These are phyloP conservation scores for Suaeda aralocaspica DNA, from an alignment of 148 eudicot species.

Conservation along the genomic window DNA sequence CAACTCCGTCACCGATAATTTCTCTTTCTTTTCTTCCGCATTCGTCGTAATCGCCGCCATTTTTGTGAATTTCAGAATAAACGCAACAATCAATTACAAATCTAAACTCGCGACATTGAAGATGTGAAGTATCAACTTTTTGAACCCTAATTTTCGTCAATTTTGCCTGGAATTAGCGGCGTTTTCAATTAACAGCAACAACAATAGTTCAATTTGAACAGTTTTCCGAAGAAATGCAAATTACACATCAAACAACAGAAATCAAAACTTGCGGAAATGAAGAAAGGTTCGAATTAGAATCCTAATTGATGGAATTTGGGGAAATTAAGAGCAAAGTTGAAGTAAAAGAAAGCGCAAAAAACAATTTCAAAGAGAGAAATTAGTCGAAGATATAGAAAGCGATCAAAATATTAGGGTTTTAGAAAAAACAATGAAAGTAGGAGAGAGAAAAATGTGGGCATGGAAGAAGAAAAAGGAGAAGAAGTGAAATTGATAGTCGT, in stretches of 20 bases:
- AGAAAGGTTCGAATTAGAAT: background rate
- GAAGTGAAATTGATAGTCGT: background rate
- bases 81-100: background rate
- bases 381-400: background rate
- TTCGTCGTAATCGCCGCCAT: conserved; percentile 24
- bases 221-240: background rate
- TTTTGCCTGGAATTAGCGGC: background rate
- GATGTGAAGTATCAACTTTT: background rate
- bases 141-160: background rate
- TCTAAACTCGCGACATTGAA: conserved; percentile 2
- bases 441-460: background rate
- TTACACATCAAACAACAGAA: background rate
- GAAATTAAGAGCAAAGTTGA: background rate
- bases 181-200: background rate
- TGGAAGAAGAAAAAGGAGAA: background rate
- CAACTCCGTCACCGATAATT: conserved; percentile 71
- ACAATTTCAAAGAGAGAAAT: too few relatives aligned
- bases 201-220: background rate
- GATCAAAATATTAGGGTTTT: background rate
- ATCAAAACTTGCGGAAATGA: background rate
- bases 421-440: background rate
- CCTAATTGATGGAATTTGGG: background rate
- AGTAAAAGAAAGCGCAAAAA: background rate
- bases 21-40: conserved; percentile 30
- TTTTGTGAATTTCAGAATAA: background rate